These are phyloP conservation scores for Fonsecaea pugnacius DNA, from an alignment of 2,329 filamentous ascomycete species.

Conservation along the genomic window DNA sequence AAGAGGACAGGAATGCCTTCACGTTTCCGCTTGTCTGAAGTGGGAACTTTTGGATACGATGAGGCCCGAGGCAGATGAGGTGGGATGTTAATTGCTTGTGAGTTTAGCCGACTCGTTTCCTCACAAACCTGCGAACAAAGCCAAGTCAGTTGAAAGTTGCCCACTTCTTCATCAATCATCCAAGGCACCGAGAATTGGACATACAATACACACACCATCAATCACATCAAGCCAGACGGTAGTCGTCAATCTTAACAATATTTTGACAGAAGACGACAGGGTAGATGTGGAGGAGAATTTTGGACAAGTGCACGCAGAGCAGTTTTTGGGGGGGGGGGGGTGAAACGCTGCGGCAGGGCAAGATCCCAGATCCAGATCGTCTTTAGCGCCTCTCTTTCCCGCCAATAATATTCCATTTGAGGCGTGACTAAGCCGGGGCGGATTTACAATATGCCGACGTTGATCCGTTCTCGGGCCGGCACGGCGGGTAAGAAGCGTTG, in stretches of 20 bases:
- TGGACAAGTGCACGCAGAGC: constrained; percentile 8
- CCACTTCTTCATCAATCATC: neutral
- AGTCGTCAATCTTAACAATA: neutral
- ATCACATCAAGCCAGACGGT: neutral
- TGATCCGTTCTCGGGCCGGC: neutral
- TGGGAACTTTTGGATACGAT: neutral
- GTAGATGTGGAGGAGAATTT: constrained; percentile 5
- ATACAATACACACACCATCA: constrained; percentile 3
- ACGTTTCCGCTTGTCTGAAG: neutral
- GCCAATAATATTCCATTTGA: neutral
- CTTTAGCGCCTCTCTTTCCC: constrained; percentile 9
- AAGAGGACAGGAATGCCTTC: neutral
- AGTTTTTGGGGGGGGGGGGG: constrained; percentile 12
- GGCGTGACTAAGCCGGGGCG: constrained; percentile 1
- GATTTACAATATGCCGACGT: constrained; percentile 1
- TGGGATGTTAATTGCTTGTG: constrained; percentile 3
- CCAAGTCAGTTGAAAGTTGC: constrained; percentile 13
- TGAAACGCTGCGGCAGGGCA: constrained; percentile 17
- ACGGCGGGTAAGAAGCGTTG: neutral
- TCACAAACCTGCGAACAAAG: constrained; percentile 7
- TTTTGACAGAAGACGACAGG: neutral
- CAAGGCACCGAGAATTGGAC: neutral
- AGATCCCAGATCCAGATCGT: constrained; percentile 12
- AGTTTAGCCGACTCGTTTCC: constrained; percentile 2
- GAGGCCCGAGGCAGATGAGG: neutral